A percentile compares a stretch with the other conserved stretches of the same genome.
phyloP scores from a whole-genome alignment of 2,329 filamentous ascomycete species.

The Penicillium paneum region DNA sequence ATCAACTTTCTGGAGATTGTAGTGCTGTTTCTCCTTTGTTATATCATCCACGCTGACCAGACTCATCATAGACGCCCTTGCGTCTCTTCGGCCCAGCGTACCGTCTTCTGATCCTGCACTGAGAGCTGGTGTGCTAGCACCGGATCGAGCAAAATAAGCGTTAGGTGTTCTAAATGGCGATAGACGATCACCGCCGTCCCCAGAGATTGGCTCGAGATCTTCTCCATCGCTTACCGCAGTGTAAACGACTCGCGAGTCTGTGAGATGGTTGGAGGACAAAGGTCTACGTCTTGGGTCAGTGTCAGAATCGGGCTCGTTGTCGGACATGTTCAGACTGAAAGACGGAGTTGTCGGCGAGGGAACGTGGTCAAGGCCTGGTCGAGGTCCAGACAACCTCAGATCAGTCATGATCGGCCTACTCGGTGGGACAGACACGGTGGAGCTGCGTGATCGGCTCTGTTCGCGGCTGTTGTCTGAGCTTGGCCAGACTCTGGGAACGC shows the following conservation, averaged over 20 bases:
- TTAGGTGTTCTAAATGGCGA: slow-evolving; percentile 7
- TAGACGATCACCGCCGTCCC: neutral
- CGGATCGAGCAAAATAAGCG: slow-evolving; percentile 4
- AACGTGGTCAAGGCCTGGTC: neutral
- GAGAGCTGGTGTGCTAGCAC: slow-evolving; percentile 2
- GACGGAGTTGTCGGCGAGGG: neutral
- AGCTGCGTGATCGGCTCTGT: slow-evolving; percentile 2
- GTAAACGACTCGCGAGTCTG: slow-evolving; percentile 5
- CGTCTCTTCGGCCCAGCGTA: slow-evolving; percentile 28
- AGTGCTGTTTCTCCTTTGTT: slow-evolving; percentile 53
- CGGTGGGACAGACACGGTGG: neutral
- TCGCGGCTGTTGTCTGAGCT: slow-evolving; percentile 5
- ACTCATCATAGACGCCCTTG: slow-evolving; percentile 50
- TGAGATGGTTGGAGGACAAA: neutral
- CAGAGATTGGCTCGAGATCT: neutral
- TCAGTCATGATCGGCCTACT: neutral
- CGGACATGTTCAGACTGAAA: neutral
- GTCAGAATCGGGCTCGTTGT: neutral
- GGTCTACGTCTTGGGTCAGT: neutral
- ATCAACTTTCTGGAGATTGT: slow-evolving; percentile 63
- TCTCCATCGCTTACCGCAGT: slow-evolving; percentile 4
- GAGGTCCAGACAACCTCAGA: slow-evolving; percentile 1
- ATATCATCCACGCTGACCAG: slow-evolving; percentile 52
- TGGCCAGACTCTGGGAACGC: neutral
- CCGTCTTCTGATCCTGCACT: neutral